phyloP scores from a whole-genome alignment of 2,329 filamentous ascomycete genomes.

The Claviceps sp. region DNA sequence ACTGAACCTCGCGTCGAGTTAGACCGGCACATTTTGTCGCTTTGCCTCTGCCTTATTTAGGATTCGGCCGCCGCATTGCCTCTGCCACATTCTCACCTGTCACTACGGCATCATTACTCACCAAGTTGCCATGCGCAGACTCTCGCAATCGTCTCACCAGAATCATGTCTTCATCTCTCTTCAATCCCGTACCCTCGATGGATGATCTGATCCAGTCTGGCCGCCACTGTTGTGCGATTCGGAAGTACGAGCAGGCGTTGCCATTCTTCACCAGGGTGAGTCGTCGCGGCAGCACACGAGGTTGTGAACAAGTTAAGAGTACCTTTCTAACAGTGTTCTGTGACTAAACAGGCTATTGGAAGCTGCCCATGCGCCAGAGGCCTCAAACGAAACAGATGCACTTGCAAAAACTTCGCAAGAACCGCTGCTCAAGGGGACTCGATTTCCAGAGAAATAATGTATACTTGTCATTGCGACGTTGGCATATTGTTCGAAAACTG shows the following conservation, averaged over 20 bases:
- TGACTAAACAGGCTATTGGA: conserved; percentile 20
- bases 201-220: conserved; percentile 16
- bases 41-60: no score
- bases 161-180: conserved; percentile 6
- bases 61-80: no score
- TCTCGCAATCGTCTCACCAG: no score
- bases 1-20: no score
- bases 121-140: no score
- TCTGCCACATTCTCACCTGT: no score
- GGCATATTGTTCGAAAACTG: conserved; percentile 19
- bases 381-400: conserved; percentile 14
- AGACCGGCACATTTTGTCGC: no score
- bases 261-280: conserved; percentile 24
- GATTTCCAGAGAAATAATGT: conserved; percentile 27
- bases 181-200: background rate
- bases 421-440: conserved; percentile 19
- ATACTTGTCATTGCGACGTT: conserved; percentile 20
- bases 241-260: conserved; percentile 22
- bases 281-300: background rate
- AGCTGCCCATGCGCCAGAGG: conserved; percentile 21
- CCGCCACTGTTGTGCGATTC: conserved; percentile 19
- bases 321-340: background rate
- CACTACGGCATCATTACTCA: no score
- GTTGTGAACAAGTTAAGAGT: background rate
- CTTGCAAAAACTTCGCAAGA: conserved; percentile 17